Base-by-base conservation (phyloP, 371 early-diverging fungal species). In the Capillidium rhysosporum region DNA sequence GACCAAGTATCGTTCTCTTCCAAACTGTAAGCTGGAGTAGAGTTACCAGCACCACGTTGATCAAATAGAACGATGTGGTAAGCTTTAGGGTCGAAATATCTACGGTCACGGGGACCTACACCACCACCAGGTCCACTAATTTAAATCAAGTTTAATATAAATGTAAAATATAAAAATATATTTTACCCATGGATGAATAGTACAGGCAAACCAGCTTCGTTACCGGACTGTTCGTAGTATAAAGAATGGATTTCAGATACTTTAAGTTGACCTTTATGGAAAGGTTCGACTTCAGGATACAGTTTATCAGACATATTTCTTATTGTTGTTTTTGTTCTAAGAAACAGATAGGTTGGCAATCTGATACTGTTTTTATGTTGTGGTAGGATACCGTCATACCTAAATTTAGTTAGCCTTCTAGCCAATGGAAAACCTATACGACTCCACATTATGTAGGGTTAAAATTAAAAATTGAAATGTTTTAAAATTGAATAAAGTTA, bases 41-140 rank as follows among this genome's bases (percentile, higher is more conserved):
- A 74, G 56, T 70, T 71, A 23, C 78, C 78, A 23, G 73, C 64
- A 8, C 79, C 80, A 21, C 81, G 65, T 59, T 80, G 81, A 56
- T 79, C 77, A 56, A 76, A 61, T 18, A 79, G 57, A 40, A 80
- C 62, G 54, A 76, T 69, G 34, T 75, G 67, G 61, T 79, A 77
- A 47, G 58, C 64, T 3, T 55, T 55, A 0, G 75, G 77, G 59
- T 80, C 74, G 61, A 79, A 79, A 63, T 71, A 79, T 34, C 67
- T 65, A 30, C 75, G 61, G 58, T 80, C 80, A 40, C 60, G 55
- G n/a, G 62, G 41, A 14, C 45, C 40, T 20, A 61, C 57, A 34
- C 76, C 73, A 18, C 73, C 76, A 40, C 25, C 72, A 40, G 44
- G 62, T 43, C 26, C 59, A 56, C 44, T 56, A 47, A 18, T 25